Conservation (phyloP, 1,284 basidiomycete species). For the Apiotrichum siamense region DNA sequence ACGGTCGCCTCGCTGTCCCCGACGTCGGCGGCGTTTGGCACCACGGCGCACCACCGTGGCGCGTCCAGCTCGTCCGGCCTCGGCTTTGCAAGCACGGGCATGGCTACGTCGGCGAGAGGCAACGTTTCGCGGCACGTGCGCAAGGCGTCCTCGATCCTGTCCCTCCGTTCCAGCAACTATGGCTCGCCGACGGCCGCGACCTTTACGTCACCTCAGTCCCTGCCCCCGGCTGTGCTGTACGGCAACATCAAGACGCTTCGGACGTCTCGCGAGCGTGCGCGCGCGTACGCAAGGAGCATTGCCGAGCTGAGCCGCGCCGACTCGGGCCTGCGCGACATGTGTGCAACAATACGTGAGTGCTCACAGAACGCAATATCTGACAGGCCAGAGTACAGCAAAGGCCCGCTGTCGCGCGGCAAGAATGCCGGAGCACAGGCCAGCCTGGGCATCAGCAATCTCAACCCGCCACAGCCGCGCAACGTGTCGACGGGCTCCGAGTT, state of each 20-base stretch:
- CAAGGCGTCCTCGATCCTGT: constrained; percentile 30
- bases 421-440: neutral
- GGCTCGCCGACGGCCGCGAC: constrained; percentile 24
- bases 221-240: constrained; percentile 69
- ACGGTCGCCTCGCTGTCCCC: constrained; percentile 4
- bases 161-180: constrained; percentile 18
- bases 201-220: constrained; percentile 42
- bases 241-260: constrained; percentile 60
- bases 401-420: neutral
- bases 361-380: neutral
- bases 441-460: neutral
- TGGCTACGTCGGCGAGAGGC: neutral
- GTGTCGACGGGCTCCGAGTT: constrained; percentile 43
- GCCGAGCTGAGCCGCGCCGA: constrained; percentile 72
- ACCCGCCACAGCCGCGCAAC: constrained; percentile 19
- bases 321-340: constrained; percentile 73
- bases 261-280: constrained; percentile 64
- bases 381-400: constrained; percentile 3
- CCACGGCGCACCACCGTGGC: neutral
- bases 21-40: neutral
- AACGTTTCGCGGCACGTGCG: constrained; percentile 12
- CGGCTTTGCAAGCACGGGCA: neutral
- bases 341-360: constrained; percentile 56
- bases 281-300: constrained; percentile 72
- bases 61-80: neutral